These are phyloP conservation scores for Thozetella sp. DNA, from an alignment of 495 filamentous ascomycete genomes.

Conservation along the genomic window DNA sequence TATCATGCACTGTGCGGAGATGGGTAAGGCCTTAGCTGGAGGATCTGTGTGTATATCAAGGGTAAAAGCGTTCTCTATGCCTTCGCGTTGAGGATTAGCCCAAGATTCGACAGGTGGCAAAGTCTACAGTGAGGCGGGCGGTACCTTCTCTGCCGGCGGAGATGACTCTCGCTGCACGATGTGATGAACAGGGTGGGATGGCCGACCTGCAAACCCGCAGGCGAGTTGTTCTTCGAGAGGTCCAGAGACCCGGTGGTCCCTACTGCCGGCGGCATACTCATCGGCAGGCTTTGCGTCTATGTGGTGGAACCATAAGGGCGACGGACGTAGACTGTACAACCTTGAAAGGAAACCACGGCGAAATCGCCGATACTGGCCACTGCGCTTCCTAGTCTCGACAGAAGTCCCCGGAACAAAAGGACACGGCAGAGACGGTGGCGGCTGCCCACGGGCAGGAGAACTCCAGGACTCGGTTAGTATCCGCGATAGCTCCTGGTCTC, in stretches of 20 bases:
- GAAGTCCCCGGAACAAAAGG: background rate
- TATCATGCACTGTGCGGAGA: conserved; percentile 1
- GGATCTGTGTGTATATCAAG: background rate
- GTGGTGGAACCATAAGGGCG: background rate
- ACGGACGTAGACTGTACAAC: background rate
- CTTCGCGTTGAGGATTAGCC: background rate
- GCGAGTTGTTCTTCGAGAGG: no score
- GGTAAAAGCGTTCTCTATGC: background rate
- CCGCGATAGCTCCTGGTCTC: background rate
- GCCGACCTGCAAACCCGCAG: no score
- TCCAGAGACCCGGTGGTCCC: no score
- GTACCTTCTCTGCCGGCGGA: no score
- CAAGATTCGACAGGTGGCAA: no score
- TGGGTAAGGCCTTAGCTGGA: background rate
- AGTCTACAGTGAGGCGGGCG: no score
- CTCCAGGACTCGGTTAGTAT: background rate
- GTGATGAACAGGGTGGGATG: no score
- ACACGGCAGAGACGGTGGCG: background rate
- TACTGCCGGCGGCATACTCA: no score
- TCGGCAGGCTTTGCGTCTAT: no score
- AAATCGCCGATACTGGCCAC: background rate
- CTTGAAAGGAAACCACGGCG: background rate
- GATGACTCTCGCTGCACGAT: no score
- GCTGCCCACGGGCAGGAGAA: background rate
- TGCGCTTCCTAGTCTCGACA: background rate